Base-by-base conservation (phyloP, 768 basidiomycete species). In the Lyophyllum atratum region DNA sequence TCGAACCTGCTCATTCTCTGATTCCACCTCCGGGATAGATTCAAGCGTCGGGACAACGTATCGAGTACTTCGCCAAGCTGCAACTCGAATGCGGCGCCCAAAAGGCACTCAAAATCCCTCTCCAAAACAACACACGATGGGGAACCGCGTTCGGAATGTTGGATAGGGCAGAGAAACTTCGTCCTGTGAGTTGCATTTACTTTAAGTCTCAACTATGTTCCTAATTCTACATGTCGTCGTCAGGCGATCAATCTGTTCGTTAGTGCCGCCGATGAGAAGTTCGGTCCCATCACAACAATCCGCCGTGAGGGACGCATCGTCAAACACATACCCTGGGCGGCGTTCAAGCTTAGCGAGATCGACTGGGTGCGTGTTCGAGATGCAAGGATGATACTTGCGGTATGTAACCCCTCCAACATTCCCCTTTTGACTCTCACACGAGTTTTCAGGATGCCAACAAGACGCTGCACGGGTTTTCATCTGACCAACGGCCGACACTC, bases 61-160 rank as follows among this genome's bases (percentile, higher is more conserved):
- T 68, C 12, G 46, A 63, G 19, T 60, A 64, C 21, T 70, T 70
- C 33, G 29, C 69, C n/a, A 55, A 42, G 11, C 12, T 66, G 12
- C 69, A 70, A 47, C 15, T 39, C 0, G 29, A 68, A 24, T 62
- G 55, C 17, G 45, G 64, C 3, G 45, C 64, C 12, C 33, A 22
- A 4, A 55, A 12, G 3, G 52, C 67, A 15, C 59, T 69, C 24
- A 60, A 56, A n/a, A 64, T 70, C 31, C 61, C 62, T 2, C 54
- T 71, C 4, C 68, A 71, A n/a, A 64, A 60, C 49, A 70, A 70
- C 33, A 60, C 55, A n/a, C 37, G 62, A 3, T 69, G 65, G 68
- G 68, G 66, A 14, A 56, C 66, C 12, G 68, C 61, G 0, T 56
- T 56, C 40, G 43, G 58, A 5, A 70, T 70, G 68, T 42, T 68